phyloP scores from a whole-genome alignment of 1,284 basidiomycete species.

The Ganoderma leucocontextum region DNA sequence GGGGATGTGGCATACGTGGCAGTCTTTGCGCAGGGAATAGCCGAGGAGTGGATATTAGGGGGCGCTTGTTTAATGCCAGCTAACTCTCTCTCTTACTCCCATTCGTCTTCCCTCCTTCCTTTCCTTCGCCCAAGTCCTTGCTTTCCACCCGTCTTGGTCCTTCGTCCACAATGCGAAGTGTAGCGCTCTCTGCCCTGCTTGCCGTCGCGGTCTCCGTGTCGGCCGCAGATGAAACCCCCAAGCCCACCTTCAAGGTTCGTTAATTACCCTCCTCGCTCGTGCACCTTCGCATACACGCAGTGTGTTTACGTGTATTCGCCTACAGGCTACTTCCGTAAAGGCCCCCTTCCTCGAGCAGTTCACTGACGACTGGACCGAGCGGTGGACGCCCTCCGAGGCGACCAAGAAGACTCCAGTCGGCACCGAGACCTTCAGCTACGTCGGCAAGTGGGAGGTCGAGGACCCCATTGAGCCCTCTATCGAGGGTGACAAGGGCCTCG shows the following conservation, averaged over 20 bases:
- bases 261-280: background rate
- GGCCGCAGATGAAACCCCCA: conserved; percentile 60
- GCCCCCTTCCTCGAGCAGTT: conserved; percentile 99
- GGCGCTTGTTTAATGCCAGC: conserved; percentile 31
- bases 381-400: conserved; percentile 97
- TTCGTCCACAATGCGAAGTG: conserved; percentile 84
- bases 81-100: conserved; percentile 28
- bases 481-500: conserved; percentile 87
- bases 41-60: conserved; percentile 47
- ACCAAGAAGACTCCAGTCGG: conserved; percentile 97
- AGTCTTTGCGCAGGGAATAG: conserved; percentile 35
- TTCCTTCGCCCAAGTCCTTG: conserved; percentile 46
- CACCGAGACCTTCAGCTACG: conserved; percentile 94
- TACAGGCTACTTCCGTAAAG: conserved; percentile 81
- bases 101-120: conserved; percentile 36
- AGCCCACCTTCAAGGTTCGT: conserved; percentile 73
- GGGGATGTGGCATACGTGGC: conserved; percentile 55
- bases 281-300: conserved; percentile 6
- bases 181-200: conserved; percentile 78
- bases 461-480: conserved; percentile 80
- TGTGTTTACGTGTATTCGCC: conserved; percentile 20
- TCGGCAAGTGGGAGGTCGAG: conserved; percentile 97
- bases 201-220: conserved; percentile 69
- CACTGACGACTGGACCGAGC: conserved; percentile 87
- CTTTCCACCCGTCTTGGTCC: conserved; percentile 58